Percentiles rank a stretch among this genome's conserved stretches.
Conservation (phyloP, 768 basidiomycete genomes). For the Nidularia pulvinata region DNA sequence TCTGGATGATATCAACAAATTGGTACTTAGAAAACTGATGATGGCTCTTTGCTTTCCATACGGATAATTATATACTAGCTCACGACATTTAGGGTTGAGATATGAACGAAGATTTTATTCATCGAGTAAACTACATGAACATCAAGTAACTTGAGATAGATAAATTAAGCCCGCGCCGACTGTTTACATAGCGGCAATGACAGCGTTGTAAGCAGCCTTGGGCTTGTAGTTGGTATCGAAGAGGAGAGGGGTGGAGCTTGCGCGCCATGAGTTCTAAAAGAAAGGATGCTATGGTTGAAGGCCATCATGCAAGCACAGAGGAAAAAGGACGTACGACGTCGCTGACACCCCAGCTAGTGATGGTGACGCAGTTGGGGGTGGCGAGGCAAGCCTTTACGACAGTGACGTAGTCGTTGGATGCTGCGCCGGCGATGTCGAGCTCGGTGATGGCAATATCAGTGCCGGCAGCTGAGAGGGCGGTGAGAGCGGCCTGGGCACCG, state of each 20-base stretch:
- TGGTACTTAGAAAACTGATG: too few species aligned
- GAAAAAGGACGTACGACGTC: conserved; percentile 31
- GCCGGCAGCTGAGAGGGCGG: conserved; percentile 36
- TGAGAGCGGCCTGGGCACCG: conserved; percentile 40
- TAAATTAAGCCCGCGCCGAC: too few species aligned
- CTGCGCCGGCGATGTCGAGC: conserved; percentile 35
- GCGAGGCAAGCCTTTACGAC: conserved; percentile 45
- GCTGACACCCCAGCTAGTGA: conserved; percentile 50
- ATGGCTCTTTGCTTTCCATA: too few species aligned
- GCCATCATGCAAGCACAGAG: not conserved
- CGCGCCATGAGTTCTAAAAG: conserved; percentile 40
- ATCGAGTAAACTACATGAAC: too few species aligned
- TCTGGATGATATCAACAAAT: too few species aligned
- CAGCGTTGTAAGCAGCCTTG: conserved; percentile 36
- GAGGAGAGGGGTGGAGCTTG: conserved; percentile 38
- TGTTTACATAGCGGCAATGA: conserved; percentile 20
- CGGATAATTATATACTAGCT: too few species aligned
- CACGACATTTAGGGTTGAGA: too few species aligned
- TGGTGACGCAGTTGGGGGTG: conserved; percentile 37
- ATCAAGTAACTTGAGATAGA: too few species aligned
- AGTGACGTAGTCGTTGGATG: conserved; percentile 39
- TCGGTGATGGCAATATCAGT: conserved; percentile 49
- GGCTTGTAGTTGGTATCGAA: conserved; percentile 45
- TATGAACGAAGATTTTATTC: too few species aligned
- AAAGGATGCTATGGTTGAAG: not conserved